A percentile compares a stretch with the other conserved stretches of the same genome.
These are phyloP conservation scores for Microdochium paspali DNA, from an alignment of 2,329 filamentous ascomycete genomes.

Conservation along the genomic window DNA sequence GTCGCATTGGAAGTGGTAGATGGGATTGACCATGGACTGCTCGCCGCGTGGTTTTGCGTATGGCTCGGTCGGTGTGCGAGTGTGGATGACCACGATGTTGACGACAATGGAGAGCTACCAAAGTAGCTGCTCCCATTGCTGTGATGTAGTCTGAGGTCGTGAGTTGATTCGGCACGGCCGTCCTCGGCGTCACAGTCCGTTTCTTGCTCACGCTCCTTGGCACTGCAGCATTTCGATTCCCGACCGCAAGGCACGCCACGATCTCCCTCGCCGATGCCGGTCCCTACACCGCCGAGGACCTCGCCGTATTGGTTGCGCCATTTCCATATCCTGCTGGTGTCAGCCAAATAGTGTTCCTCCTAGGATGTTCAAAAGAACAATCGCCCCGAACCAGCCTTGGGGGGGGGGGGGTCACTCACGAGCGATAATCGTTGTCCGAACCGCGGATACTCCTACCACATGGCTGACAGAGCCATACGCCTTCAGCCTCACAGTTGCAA, in stretches of 20 bases:
- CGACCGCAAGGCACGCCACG: constrained; percentile 83
- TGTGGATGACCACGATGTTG: not conserved
- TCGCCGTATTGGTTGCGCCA: constrained; percentile 83
- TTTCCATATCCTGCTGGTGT: constrained; percentile 71
- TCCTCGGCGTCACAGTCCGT: constrained; percentile 79
- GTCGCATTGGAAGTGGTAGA: constrained; percentile 3
- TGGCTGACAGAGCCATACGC: constrained; percentile 77
- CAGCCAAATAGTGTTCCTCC: no score
- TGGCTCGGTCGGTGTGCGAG: not conserved
- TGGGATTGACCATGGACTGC: constrained; percentile 1
- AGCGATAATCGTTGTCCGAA: constrained; percentile 48
- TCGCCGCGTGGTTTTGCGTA: not conserved
- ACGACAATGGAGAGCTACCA: not conserved
- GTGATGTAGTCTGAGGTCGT: not conserved
- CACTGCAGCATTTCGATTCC: constrained; percentile 66
- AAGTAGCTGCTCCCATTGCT: not conserved
- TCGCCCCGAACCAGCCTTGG: no score
- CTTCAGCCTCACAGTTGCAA: constrained; percentile 42
- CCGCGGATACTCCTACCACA: constrained; percentile 65
- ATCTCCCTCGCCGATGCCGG: constrained; percentile 79
- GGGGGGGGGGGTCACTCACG: constrained; percentile 25
- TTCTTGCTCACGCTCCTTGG: constrained; percentile 71
- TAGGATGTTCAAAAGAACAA: no score
- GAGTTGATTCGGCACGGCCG: constrained; percentile 28
- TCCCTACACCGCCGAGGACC: constrained; percentile 70